Evolutionary conservation across 495 filamentous ascomycete genomes (phyloP).

Genomic region (Pyrenula aspistea): DNA sequence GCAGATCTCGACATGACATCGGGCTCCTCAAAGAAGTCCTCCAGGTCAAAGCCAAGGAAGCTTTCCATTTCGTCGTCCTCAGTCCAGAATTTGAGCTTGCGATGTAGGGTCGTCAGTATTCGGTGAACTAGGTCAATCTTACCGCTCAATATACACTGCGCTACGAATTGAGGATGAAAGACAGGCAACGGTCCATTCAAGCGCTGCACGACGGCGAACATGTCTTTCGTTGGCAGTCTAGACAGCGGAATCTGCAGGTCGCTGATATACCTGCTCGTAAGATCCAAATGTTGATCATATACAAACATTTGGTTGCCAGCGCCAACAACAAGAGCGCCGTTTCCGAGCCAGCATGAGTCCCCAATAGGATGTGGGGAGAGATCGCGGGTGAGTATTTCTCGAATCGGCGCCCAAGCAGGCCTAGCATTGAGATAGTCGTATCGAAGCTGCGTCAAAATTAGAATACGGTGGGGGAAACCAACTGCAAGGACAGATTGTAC

Average conservation of each 20-base stretch:
- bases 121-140: conserved; percentile 62
- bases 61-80: conserved; percentile 76
- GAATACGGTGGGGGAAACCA: conserved; percentile 73
- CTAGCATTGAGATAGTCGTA: conserved; percentile 86
- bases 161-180: conserved; percentile 87
- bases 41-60: conserved; percentile 58
- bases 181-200: conserved; percentile 82
- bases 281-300: conserved; percentile 61
- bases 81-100: conserved; percentile 68
- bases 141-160: conserved; percentile 76
- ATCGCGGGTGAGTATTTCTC: conserved; percentile 70
- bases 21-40: conserved; percentile 54
- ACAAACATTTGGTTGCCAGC: conserved; percentile 91
- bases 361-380: conserved; percentile 87
- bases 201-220: conserved; percentile 70
- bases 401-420: conserved; percentile 79
- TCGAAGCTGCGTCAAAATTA: conserved; percentile 80
- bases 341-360: conserved; percentile 80
- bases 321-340: conserved; percentile 74
- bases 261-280: conserved; percentile 47
- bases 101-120: conserved; percentile 62
- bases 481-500: conserved; percentile 85
- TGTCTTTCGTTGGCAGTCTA: conserved; percentile 36
- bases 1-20: conserved; percentile 29
- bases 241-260: conserved; percentile 51